These are phyloP conservation scores for Pseudoneurospora amorphoporcata DNA, from an alignment of 495 filamentous ascomycete species.

Conservation along the genomic window DNA sequence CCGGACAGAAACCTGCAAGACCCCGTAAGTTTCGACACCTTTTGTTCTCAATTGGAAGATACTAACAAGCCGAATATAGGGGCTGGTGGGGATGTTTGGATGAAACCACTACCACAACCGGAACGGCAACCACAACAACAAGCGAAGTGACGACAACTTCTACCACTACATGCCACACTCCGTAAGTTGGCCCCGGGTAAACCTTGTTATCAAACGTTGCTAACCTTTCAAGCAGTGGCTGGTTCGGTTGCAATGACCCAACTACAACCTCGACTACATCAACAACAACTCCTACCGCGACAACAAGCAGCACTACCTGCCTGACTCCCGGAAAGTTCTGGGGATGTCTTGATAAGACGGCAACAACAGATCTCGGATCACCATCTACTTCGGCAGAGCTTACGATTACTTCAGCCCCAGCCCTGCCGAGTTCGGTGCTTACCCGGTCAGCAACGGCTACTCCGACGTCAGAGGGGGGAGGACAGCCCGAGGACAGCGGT, in stretches of 20 bases:
- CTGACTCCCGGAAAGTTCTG: slow-evolving; percentile 46
- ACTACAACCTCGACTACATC: slow-evolving; percentile 28
- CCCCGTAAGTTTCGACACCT: slow-evolving; percentile 36
- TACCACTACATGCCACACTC: slow-evolving; percentile 48
- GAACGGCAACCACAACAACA: slow-evolving; percentile 32
- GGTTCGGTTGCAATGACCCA: slow-evolving; percentile 57
- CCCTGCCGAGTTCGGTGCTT: slow-evolving; percentile 16
- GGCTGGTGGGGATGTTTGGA: slow-evolving; percentile 73
- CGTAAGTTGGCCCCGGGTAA: slow-evolving; percentile 16
- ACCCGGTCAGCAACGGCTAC: slow-evolving; percentile 11
- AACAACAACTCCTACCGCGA: slow-evolving; percentile 12
- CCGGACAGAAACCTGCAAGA: slow-evolving; percentile 76
- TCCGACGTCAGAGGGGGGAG: background rate
- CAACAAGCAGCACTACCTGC: slow-evolving; percentile 34
- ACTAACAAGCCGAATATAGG: slow-evolving; percentile 6
- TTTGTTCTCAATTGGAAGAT: background rate
- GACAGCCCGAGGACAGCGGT: background rate
- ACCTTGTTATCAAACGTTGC: slow-evolving; percentile 43
- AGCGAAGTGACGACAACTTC: slow-evolving; percentile 37
- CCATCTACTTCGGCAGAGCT: slow-evolving; percentile 19
- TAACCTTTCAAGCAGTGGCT: slow-evolving; percentile 45
- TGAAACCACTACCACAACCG: slow-evolving; percentile 43
- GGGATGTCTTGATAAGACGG: slow-evolving; percentile 43
- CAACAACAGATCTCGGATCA: slow-evolving; percentile 15
- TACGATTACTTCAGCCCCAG: slow-evolving; percentile 18